Conservation (phyloP, 345 rosid genomes). For the Nasturtium officinale region DNA sequence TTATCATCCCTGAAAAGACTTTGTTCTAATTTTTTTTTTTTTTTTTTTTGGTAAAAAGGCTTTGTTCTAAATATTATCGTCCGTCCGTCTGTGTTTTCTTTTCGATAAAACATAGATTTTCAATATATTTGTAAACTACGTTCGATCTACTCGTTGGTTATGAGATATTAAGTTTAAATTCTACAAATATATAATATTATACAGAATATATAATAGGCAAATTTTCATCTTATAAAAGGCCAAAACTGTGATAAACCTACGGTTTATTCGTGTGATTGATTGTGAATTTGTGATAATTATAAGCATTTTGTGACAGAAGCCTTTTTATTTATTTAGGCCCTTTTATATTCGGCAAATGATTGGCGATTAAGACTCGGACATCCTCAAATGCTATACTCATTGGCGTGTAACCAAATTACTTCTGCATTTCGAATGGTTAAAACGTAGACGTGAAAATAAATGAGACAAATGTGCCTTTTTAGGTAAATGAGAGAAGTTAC, state of each 20-base stretch:
- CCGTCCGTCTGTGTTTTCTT: neutral
- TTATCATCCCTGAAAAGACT: slow-evolving; percentile 14
- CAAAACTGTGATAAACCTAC: neutral
- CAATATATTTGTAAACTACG: neutral
- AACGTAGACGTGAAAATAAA: neutral
- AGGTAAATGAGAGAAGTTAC: neutral
- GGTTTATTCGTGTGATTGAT: neutral
- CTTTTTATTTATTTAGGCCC: neutral
- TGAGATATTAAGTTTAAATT: neutral
- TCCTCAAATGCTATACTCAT: neutral
- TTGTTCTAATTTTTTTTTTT: too few species aligned
- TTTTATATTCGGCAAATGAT: neutral
- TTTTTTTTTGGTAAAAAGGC: too few species aligned
- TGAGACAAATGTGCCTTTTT: neutral
- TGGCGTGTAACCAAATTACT: neutral
- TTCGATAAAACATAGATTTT: neutral
- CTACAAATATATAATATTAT: neutral
- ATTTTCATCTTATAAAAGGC: neutral
- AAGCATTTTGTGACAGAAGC: neutral
- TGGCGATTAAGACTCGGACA: neutral
- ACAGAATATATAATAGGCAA: neutral
- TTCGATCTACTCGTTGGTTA: neutral
- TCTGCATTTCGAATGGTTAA: neutral
- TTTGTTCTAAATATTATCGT: neutral
- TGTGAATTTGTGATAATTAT: slow-evolving; percentile 2